Conservation (phyloP, 192 early-diverging fungal genomes). For the Coemansia sp. region DNA sequence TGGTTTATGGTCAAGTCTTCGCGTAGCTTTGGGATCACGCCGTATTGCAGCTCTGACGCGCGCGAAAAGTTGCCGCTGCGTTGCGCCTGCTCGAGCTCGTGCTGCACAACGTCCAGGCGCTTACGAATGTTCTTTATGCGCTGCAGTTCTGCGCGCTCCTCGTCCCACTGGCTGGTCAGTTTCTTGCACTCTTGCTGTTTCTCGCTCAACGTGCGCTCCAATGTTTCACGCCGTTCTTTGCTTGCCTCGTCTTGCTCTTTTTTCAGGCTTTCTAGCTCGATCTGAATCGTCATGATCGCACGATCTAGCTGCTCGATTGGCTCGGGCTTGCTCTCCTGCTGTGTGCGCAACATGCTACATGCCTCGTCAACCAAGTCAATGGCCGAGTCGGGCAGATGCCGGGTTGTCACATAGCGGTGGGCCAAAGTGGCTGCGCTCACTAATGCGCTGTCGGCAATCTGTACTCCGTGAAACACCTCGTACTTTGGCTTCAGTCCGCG, state of each 20-base stretch:
- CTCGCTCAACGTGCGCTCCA: conserved; percentile 59
- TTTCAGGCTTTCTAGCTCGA: conserved; percentile 75
- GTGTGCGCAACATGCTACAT: conserved; percentile 71
- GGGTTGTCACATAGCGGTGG: conserved; percentile 71
- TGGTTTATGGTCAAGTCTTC: conserved; percentile 62
- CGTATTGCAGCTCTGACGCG: conserved; percentile 77
- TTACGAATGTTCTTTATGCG: conserved; percentile 67
- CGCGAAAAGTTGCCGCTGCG: conserved; percentile 68
- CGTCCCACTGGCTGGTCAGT: conserved; percentile 63
- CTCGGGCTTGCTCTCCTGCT: conserved; percentile 80
- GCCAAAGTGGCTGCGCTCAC: conserved; percentile 70
- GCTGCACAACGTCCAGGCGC: conserved; percentile 70
- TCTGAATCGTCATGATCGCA: conserved; percentile 72
- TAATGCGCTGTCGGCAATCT: conserved; percentile 71
- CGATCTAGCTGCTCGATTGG: conserved; percentile 71
- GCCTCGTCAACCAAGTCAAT: conserved; percentile 83
- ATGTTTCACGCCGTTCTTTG: conserved; percentile 60
- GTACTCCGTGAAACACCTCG: conserved; percentile 77
- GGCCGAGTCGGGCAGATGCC: conserved; percentile 78
- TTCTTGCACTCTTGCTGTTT: conserved; percentile 62
- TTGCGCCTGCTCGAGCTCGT: conserved; percentile 73
- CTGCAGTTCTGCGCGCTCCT: conserved; percentile 69
- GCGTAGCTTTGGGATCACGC: conserved; percentile 72
- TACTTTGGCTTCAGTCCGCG: conserved; percentile 76
- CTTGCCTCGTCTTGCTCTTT: conserved; percentile 76